These are phyloP conservation scores for Serendipita sp. DNA, from an alignment of 768 basidiomycete species.

Conservation along the genomic window DNA sequence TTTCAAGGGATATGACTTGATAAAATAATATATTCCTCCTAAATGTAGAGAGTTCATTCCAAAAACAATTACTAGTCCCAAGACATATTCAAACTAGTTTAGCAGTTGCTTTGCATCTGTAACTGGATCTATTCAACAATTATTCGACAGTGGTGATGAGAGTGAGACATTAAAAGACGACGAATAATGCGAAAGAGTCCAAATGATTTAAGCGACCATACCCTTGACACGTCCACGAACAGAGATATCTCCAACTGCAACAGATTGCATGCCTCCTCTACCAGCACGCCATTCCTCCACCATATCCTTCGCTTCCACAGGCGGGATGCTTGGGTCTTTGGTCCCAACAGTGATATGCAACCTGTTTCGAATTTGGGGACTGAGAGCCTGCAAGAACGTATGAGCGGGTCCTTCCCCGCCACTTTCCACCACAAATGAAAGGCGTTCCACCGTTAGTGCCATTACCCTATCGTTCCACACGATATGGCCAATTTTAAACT, in stretches of 20 bases:
- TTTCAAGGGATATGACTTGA: neutral
- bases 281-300: slow-evolving; percentile 35
- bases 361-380: slow-evolving; percentile 28
- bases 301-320: slow-evolving; percentile 56
- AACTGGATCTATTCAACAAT: no score
- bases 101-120: no score
- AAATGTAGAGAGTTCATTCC: no score
- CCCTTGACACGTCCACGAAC: slow-evolving; percentile 21
- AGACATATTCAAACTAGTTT: no score
- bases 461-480: slow-evolving; percentile 69
- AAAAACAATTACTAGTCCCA: no score
- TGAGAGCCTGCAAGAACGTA: slow-evolving; percentile 34
- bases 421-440: slow-evolving; percentile 24
- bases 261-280: slow-evolving; percentile 16
- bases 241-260: slow-evolving; percentile 18
- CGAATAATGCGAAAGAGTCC: neutral
- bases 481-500: slow-evolving; percentile 41
- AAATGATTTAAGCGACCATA: slow-evolving; percentile 5
- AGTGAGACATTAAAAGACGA: no score
- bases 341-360: slow-evolving; percentile 89
- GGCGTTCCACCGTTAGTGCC: slow-evolving; percentile 54
- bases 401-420: slow-evolving; percentile 21
- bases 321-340: slow-evolving; percentile 26
- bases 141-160: no score
- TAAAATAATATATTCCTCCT: no score